Evolutionary conservation across 75 land plant genomes (phyloP).

Genomic region (Sequoiadendron giganteum): DNA sequence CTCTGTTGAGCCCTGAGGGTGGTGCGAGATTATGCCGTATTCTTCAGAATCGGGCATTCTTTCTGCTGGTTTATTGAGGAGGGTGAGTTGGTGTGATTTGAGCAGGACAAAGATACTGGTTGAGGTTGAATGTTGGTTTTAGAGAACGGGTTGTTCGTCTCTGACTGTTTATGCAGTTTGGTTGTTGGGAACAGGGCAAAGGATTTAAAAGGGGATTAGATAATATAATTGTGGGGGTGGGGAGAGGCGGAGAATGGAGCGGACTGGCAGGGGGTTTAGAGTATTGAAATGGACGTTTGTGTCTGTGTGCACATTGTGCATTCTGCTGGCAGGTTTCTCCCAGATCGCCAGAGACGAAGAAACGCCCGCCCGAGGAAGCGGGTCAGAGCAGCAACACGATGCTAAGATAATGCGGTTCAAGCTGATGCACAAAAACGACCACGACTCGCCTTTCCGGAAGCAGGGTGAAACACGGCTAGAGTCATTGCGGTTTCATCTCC

Average conservation of each 20-base stretch:
- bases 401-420: not conserved
- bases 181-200: too few relatives aligned
- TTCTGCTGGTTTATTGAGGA: not conserved
- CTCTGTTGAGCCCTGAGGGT: not conserved
- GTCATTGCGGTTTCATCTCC: not conserved
- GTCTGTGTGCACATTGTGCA: not conserved
- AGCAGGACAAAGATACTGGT: too few relatives aligned
- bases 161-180: too few relatives aligned
- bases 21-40: not conserved
- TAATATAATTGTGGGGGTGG: too few relatives aligned
- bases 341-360: not conserved
- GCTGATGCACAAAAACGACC: slow-evolving; percentile 8
- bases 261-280: not conserved
- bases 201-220: too few relatives aligned
- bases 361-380: too few relatives aligned
- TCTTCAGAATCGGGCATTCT: not conserved
- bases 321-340: not conserved
- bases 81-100: not conserved
- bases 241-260: not conserved
- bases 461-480: not conserved
- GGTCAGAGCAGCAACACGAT: not conserved
- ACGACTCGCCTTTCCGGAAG: not conserved
- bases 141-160: too few relatives aligned
- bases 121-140: too few relatives aligned
- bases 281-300: not conserved